Evolutionary conservation across 768 basidiomycete species (phyloP).

Genomic region (Mycena maculata): DNA sequence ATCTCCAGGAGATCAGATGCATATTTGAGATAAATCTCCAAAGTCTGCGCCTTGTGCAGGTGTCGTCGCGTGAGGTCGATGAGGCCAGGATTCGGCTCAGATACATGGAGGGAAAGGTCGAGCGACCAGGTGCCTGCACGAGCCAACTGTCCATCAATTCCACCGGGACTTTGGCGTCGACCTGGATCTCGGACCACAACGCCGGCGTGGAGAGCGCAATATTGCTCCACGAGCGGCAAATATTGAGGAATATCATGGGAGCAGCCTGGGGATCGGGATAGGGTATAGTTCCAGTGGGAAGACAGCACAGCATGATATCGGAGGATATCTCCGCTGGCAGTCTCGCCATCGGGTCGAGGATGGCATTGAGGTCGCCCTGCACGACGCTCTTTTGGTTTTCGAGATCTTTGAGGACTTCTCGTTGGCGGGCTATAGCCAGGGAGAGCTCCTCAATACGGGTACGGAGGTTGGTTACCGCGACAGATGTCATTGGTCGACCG

Average conservation of each 20-base stretch:
- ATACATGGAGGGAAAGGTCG: background rate
- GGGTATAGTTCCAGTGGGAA: background rate
- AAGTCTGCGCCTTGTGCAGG: too few relatives aligned
- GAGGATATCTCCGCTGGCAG: background rate
- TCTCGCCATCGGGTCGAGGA: background rate
- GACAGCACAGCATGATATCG: background rate
- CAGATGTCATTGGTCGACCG: too few relatives aligned
- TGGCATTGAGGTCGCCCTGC: too few relatives aligned
- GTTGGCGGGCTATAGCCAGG: background rate
- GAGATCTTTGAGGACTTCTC: background rate
- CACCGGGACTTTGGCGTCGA: too few relatives aligned
- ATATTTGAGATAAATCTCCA: too few relatives aligned
- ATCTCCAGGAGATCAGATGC: too few relatives aligned
- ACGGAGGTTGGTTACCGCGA: background rate
- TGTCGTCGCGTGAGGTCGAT: too few relatives aligned
- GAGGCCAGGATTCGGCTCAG: too few relatives aligned
- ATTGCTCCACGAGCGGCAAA: background rate
- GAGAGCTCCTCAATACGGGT: background rate
- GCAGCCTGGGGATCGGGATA: background rate
- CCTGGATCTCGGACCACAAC: background rate
- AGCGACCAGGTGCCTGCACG: background rate
- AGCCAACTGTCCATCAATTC: background rate
- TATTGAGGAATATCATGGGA: background rate
- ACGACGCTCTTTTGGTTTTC: background rate
- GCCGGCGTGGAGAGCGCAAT: background rate